Evolutionary conservation across 768 basidiomycete species (phyloP).

Genomic region (Hygrophoropsis aurantiaca): DNA sequence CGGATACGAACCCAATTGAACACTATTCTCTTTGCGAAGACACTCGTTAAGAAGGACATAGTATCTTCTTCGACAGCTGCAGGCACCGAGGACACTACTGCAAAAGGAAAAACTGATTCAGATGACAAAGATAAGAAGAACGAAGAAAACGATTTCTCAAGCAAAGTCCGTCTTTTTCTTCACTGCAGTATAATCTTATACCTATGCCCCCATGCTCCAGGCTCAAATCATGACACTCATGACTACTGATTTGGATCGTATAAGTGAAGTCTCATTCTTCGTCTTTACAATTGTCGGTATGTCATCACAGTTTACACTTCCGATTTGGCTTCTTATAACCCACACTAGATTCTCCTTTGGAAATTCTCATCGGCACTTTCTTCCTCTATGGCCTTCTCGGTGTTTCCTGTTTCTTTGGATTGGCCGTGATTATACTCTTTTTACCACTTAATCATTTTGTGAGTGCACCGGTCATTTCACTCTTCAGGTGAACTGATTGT

Average conservation of each 20-base stretch:
- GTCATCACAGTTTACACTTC: constrained; percentile 6
- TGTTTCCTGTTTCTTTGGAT: constrained; percentile 76
- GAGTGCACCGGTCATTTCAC: too few relatives aligned
- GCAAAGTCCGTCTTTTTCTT: constrained; percentile 36
- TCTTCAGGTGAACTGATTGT: too few relatives aligned
- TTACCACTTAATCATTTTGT: constrained; percentile 75
- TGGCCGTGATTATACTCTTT: constrained; percentile 71
- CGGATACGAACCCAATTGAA: constrained; percentile 69
- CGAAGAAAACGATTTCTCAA: constrained; percentile 50
- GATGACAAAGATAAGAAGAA: constrained; percentile 16
- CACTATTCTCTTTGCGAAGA: constrained; percentile 74
- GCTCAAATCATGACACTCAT: constrained; percentile 81
- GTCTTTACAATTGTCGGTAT: constrained; percentile 64
- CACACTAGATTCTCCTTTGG: constrained; percentile 68
- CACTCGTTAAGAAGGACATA: constrained; percentile 72
- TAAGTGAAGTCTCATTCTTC: constrained; percentile 75
- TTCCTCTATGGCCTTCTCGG: constrained; percentile 82
- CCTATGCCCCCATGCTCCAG: too few relatives aligned
- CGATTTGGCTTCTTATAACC: too few relatives aligned
- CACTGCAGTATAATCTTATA: too few relatives aligned
- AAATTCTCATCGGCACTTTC: constrained; percentile 69
- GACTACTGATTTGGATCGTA: constrained; percentile 84
- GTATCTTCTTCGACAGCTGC: constrained; percentile 49
- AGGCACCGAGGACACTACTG: constrained; percentile 3
- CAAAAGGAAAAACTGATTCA: constrained; percentile 4